phyloP scores from a whole-genome alignment of 2,329 filamentous ascomycete genomes.

The Hansfordia pulvinata region DNA sequence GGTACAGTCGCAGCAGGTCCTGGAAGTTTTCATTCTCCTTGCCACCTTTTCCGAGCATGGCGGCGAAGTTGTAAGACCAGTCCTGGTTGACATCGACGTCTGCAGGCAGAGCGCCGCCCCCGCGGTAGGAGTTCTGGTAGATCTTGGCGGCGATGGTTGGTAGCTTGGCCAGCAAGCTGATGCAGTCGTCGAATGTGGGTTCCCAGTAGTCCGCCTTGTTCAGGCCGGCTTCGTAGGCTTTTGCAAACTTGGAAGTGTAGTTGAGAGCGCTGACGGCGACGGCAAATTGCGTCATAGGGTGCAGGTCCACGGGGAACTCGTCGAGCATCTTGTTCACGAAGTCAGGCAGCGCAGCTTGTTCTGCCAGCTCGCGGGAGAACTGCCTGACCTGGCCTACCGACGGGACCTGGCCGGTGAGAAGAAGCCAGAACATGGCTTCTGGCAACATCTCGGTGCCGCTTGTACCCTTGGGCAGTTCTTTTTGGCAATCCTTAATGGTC shows the following conservation, averaged over 20 bases:
- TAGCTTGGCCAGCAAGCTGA: conserved; percentile 87
- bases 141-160: conserved; percentile 95
- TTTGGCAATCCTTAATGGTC: conserved; percentile 96
- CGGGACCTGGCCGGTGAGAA: conserved; percentile 86
- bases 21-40: conserved; percentile 88
- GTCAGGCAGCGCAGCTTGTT: conserved; percentile 67
- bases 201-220: conserved; percentile 99
- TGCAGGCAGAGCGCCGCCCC: conserved; percentile 59
- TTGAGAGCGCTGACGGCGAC: conserved; percentile 93
- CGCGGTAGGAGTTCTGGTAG: conserved; percentile 80
- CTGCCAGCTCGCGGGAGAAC: conserved; percentile 76
- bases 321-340: conserved; percentile 85
- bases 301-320: conserved; percentile 75
- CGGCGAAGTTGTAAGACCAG: conserved; percentile 98
- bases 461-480: conserved; percentile 81
- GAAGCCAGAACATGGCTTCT: conserved; percentile 98
- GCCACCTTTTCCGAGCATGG: conserved; percentile 84
- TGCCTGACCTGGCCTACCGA: conserved; percentile 67
- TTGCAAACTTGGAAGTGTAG: conserved; percentile 86
- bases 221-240: conserved; percentile 79
- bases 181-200: conserved; percentile 89
- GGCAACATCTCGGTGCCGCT: conserved; percentile 94
- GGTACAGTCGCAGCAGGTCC: conserved; percentile 83
- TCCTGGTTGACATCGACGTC: conserved; percentile 75
- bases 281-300: conserved; percentile 97